Percentiles rank a stretch among this genome's conserved stretches.
Evolutionary conservation across 148 eudicot species (phyloP).

Genomic region (Fagopyrum esculentum): DNA sequence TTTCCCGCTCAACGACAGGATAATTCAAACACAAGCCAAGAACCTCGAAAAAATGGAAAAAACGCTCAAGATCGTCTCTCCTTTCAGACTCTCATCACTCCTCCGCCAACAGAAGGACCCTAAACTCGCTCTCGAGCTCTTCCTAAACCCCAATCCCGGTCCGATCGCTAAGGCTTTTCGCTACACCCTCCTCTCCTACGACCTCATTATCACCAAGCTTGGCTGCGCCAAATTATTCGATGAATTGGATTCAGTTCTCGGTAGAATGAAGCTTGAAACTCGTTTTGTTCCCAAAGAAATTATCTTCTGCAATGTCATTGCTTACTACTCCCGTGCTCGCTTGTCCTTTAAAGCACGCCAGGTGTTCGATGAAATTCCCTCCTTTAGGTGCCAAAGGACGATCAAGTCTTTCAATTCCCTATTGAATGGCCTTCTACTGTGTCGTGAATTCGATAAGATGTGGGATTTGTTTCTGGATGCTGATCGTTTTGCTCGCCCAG

Average conservation of each 20-base stretch:
- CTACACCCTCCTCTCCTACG: conserved; percentile 58
- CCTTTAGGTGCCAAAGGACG: conserved; percentile 47
- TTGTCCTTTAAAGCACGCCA: conserved; percentile 40
- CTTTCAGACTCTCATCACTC: conserved; percentile 51
- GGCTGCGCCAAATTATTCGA: conserved; percentile 67
- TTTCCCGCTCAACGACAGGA: background rate
- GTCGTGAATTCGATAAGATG: conserved; percentile 43
- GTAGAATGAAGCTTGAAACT: conserved; percentile 43
- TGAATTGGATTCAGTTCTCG: conserved; percentile 48
- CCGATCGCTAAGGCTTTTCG: conserved; percentile 37
- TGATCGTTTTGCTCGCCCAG: conserved; percentile 37
- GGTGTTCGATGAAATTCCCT: conserved; percentile 45
- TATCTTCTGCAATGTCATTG: conserved; percentile 61
- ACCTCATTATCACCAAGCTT: conserved; percentile 71
- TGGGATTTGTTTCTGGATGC: conserved; percentile 31
- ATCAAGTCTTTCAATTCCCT: conserved; percentile 61
- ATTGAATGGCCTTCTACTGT: conserved; percentile 41
- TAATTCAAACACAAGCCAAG: background rate
- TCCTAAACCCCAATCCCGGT: conserved; percentile 55
- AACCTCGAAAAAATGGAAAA: conserved; percentile 16
- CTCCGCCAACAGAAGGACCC: conserved; percentile 64
- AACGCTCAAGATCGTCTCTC: conserved; percentile 38
- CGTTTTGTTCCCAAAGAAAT: conserved; percentile 48
- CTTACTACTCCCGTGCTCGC: conserved; percentile 40
- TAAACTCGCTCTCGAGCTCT: conserved; percentile 52